Evolutionary conservation across 2,329 filamentous ascomycete genomes (phyloP), one percentile per base, ranked within the genome.

Genomic region (Lizonia empirigonia): DNA sequence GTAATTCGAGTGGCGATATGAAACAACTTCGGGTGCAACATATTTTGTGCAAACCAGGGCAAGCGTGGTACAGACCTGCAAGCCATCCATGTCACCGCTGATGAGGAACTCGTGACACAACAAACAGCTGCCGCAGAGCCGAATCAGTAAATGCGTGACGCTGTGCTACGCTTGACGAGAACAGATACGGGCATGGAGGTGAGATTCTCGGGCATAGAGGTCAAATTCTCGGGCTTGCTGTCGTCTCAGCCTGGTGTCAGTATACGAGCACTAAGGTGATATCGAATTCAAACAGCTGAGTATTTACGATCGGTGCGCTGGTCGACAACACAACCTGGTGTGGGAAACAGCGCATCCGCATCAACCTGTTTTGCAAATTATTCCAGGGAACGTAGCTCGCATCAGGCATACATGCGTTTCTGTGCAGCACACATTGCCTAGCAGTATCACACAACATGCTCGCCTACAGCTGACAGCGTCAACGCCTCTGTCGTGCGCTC

Each of bases 381-480:
- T 4, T 33, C 7, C 18, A 46, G 18, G 30, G 50, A 46, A 44
- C 50, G 56, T 53, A 60, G 41, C 49, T 56, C 60, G 46, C 50
- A 24, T 50, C 15, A 45, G 48, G 40, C 36, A 41, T 51, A 45
- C 24, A 38, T 51, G 40, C 48, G 39, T 44, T 18, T n/a, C 23
- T 9, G 16, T 16, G 5, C 22, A 26, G 19, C 46, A 26, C 34
- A 13, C 13, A 13, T 18, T 8, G 30, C 16, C n/a, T 27, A 38
- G 46, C 40, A 32, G 39, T 22, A 20, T 39, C 8, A 24, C 49
- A 51, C 49, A 32, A 10, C 41, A 24, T 24, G 34, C 30, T 35
- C 32, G 26, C 36, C 15, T 35, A 35, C 20, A 18, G 48, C 48
- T 51, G 41, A 42, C 48, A 51, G 27, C 9, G 24, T 39, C 41